phyloP scores from a whole-genome alignment of 129 eudicot genomes.

The Escallonia herrerae region DNA sequence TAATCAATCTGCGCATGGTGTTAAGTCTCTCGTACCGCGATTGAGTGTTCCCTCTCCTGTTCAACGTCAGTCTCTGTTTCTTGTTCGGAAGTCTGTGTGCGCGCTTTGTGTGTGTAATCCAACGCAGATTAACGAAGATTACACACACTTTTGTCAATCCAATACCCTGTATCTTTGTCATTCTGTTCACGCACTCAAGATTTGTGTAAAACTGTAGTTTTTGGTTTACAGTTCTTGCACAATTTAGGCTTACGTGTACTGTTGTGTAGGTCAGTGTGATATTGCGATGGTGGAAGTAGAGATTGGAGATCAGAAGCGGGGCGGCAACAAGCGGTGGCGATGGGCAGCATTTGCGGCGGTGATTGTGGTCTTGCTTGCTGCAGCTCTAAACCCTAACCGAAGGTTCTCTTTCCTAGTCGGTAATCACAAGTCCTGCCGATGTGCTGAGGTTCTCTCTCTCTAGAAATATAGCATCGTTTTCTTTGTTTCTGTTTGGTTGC shows the following conservation, averaged over 20 bases:
- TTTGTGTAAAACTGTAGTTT: neutral
- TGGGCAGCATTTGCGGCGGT: slow-evolving; percentile 32
- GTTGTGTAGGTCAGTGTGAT: neutral
- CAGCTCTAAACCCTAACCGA: slow-evolving; percentile 23
- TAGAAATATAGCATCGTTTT: neutral
- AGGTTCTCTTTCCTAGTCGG: slow-evolving; percentile 5
- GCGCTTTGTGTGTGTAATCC: neutral
- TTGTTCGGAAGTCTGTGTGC: slow-evolving; percentile 3
- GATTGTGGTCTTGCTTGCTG: slow-evolving; percentile 37
- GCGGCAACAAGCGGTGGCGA: slow-evolving; percentile 19
- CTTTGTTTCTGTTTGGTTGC: neutral
- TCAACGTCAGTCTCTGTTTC: slow-evolving; percentile 3
- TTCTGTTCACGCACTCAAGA: neutral
- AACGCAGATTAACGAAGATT: neutral
- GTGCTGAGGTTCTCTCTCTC: slow-evolving; percentile 45
- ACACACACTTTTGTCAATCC: neutral
- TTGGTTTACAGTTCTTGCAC: slow-evolving; percentile 4
- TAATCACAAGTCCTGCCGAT: slow-evolving; percentile 35
- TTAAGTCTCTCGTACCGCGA: neutral
- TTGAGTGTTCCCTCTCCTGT: neutral
- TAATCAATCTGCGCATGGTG: neutral
- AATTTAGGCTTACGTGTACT: neutral
- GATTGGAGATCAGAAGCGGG: slow-evolving; percentile 16
- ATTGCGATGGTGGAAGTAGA: slow-evolving; percentile 47
- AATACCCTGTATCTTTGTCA: neutral